Evolutionary conservation across 495 filamentous ascomycete species (phyloP), one percentile per base, ranked within the genome.

Genomic region (Hyaloscypha finlandica): DNA sequence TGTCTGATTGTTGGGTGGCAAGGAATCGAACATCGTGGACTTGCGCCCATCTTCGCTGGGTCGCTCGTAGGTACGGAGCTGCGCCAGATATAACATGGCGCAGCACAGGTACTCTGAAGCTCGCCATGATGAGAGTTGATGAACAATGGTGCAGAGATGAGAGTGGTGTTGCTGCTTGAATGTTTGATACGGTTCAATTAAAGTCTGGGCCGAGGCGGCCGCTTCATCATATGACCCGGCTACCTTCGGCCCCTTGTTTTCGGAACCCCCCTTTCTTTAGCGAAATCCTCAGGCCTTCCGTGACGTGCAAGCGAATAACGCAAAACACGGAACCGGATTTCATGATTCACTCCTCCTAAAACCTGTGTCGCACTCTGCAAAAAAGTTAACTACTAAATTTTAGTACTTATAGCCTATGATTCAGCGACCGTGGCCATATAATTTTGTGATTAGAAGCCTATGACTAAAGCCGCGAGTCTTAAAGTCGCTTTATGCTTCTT

Each of bases 21-120:
- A 97, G 81, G 81, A 95, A 96, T 53, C 94, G 92, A 54, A 96
- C 88, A 78, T 97, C 92, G 77, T 94, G 91, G 11, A 97, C 93
- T 68, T 90, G 92, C 9, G 95, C 96, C 90, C 92, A 94, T 70
- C 96, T 87, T 61, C 90, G 84, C 74, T 98, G 95, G 51, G 70
- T 67, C 2, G 63, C 56, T 65, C 72, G 67, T 31, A 76, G 53
- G 57, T 69, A 72, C 31, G 70, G 76, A 22, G 70, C 71, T 55
- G 67, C 69, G 3, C 69, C 70, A 51, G 71, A 73, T 32, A 74
- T 61, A 22, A 73, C 61, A 69, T 76, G 61, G 31, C 73, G 75
- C 12, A 75, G 59, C 32, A 66, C 59, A 63, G 75, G 70, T 29
- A 74, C 61, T 66, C 72, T 63, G 39, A 71, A 70, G 30, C 58